Base-by-base conservation (phyloP, 352 stramenopile genomes). In the Lagenidium giganteum region DNA sequence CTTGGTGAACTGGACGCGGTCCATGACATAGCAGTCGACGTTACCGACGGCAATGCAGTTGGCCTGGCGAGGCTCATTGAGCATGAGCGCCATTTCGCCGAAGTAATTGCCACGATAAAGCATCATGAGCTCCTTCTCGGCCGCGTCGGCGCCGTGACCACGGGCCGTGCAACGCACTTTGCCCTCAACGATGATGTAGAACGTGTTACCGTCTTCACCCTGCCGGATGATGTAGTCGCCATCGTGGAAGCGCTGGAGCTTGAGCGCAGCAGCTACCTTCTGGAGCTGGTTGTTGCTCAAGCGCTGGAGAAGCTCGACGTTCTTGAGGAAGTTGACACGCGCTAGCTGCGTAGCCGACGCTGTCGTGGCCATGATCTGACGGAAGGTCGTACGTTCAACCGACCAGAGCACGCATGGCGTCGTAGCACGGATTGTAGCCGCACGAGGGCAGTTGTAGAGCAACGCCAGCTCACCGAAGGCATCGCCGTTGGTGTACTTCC, bases 141-240 rank as follows among this genome's bases (percentile, higher is more conserved):
- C 47, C 13, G 63, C 70, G 1, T 83, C 68, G 5, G 58, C 49
- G n/a, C 55, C 58, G 8, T 65, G 43, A 7, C 62, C 49, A 8
- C 69, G 57, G 14, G 77, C 80, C 21, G 77, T 88, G 68, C 80
- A 92, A 16, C 65, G 64, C 20, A 98, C 87, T 18, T 76, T 87
- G 47, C 96, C 96, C 47, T 97, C 85, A 21, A 96, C 86, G 21
- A 98, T 93, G 60, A 98, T 97, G 76, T 97, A 98, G 61, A 98
- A 99, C 8, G 96, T 93, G 61, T 98, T 89, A 52, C 95, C 95
- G 44, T 93, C 75, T 3, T 97, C 87, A 24, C 95, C 95, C 61
- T 98, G 95, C 3, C 67, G 72, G 44, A 98, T 95, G 51, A 99
- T 98, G 49, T 83, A 81, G 33, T 97, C 85, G 6, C 90, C 93